Evolutionary conservation across 441 rosid species (phyloP).

Genomic region (Arabidopsis hybrid): DNA sequence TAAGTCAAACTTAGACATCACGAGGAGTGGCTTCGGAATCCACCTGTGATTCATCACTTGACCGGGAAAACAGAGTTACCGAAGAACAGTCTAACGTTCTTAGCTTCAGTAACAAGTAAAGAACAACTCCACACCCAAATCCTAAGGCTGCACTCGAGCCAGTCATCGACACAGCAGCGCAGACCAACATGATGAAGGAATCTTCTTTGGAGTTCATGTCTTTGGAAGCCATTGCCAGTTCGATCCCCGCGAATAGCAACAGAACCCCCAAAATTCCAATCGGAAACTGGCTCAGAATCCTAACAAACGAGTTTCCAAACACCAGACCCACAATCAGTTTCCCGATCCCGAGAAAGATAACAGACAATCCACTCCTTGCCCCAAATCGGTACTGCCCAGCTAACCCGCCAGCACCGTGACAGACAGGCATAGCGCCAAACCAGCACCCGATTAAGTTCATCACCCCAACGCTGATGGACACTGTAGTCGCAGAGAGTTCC

Average conservation of each 20-base stretch:
- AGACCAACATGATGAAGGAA: conserved; percentile 77
- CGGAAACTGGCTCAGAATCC: conserved; percentile 69
- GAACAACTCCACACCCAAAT: conserved; percentile 67
- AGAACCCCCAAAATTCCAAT: conserved; percentile 81
- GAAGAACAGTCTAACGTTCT: conserved; percentile 51
- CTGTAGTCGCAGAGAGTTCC: conserved; percentile 69
- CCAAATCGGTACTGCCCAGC: conserved; percentile 83
- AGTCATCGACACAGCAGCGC: conserved; percentile 78
- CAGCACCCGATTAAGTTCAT: conserved; percentile 83
- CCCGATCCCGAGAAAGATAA: conserved; percentile 64
- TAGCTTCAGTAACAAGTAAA: conserved; percentile 65
- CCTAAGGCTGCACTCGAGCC: conserved; percentile 87
- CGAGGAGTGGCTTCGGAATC: conserved; percentile 21
- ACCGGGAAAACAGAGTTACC: conserved; percentile 24
- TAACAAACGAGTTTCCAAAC: conserved; percentile 76
- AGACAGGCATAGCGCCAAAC: conserved; percentile 90
- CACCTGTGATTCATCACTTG: conserved; percentile 9
- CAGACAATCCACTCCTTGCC: conserved; percentile 68
- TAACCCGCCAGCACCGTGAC: conserved; percentile 84
- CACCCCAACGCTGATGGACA: conserved; percentile 67
- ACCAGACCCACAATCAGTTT: conserved; percentile 68
- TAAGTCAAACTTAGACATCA: conserved; percentile 7
- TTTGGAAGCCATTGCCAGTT: conserved; percentile 80
- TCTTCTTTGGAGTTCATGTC: conserved; percentile 79
- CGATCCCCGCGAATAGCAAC: conserved; percentile 76